A percentile compares a stretch with the other conserved stretches of the same genome.
Conservation (phyloP, 1,139 yeast species). For the Suhomyces taliae region DNA sequence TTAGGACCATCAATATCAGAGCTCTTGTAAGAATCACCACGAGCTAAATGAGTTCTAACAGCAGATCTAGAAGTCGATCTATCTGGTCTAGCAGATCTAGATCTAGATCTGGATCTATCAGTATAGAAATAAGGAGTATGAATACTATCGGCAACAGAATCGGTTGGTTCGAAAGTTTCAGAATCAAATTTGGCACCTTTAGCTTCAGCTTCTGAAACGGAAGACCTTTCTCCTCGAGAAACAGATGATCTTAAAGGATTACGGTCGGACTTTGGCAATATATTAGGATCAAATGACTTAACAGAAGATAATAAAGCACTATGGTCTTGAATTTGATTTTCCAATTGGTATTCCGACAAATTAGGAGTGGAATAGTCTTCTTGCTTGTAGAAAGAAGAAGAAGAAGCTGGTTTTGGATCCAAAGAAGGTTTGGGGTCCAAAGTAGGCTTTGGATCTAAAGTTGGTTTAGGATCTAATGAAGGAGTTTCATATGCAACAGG, state of each 20-base stretch:
- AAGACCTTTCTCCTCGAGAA: neutral
- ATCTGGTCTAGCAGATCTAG: slow-evolving; percentile 30
- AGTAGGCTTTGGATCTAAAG: neutral
- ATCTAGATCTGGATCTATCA: slow-evolving; percentile 34
- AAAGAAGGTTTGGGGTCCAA: slow-evolving; percentile 1
- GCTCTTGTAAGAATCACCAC: slow-evolving; percentile 65
- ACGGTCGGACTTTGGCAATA: slow-evolving; percentile 27
- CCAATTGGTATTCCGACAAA: slow-evolving; percentile 48
- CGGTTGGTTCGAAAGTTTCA: neutral
- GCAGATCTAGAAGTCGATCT: slow-evolving; percentile 30
- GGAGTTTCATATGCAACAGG: slow-evolving; percentile 3
- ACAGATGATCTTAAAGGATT: neutral
- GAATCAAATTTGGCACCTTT: neutral
- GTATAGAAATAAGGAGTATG: slow-evolving; percentile 49
- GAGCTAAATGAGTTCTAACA: slow-evolving; percentile 56
- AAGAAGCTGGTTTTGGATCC: slow-evolving; percentile 4
- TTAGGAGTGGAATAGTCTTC: slow-evolving; percentile 47
- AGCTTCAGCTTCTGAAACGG: neutral
- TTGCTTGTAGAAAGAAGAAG: slow-evolving; percentile 21
- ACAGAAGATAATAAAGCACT: slow-evolving; percentile 36
- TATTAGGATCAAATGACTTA: slow-evolving; percentile 41
- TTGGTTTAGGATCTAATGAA: neutral
- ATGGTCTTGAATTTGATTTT: slow-evolving; percentile 41
- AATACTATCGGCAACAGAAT: slow-evolving; percentile 19
- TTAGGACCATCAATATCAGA: slow-evolving; percentile 41